Percentiles rank a stretch among this genome's conserved stretches.
Conservation (phyloP, 768 basidiomycete species). For the Agaricus blazei region DNA sequence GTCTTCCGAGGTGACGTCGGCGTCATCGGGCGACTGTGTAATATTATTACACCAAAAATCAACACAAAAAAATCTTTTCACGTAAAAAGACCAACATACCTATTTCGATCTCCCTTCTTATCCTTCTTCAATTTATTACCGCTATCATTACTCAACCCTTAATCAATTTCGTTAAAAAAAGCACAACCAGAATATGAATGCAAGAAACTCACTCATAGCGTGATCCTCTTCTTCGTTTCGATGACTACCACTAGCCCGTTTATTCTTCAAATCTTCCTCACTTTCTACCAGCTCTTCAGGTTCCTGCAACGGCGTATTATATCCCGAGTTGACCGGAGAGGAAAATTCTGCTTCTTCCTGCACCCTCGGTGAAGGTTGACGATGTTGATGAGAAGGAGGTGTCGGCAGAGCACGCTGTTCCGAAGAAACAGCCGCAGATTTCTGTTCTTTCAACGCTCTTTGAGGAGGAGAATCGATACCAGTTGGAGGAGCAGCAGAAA, state of each 20-base stretch:
- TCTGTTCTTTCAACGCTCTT: too few species aligned
- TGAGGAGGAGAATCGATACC: background rate
- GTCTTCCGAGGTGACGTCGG: background rate
- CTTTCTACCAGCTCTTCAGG: too few species aligned
- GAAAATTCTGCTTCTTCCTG: too few species aligned
- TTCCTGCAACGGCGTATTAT: background rate
- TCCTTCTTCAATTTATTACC: background rate
- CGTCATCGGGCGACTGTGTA: background rate
- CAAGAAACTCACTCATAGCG: slow-evolving; percentile 2
- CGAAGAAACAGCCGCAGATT: background rate
- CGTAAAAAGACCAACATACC: background rate
- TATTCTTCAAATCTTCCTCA: background rate
- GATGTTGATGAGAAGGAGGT: background rate
- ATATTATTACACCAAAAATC: background rate
- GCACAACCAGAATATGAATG: background rate
- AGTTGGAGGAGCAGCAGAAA: background rate
- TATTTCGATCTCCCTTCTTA: background rate
- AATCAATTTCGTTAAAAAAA: background rate
- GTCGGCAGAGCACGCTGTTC: background rate
- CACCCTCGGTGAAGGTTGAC: too few species aligned
- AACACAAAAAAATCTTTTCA: too few species aligned
- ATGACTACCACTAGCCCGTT: background rate
- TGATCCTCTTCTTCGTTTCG: background rate
- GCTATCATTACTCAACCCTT: too few species aligned
- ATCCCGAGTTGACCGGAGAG: too few species aligned